Conservation (phyloP, 257 asterid species). For the Capsicum rhomboideum region DNA sequence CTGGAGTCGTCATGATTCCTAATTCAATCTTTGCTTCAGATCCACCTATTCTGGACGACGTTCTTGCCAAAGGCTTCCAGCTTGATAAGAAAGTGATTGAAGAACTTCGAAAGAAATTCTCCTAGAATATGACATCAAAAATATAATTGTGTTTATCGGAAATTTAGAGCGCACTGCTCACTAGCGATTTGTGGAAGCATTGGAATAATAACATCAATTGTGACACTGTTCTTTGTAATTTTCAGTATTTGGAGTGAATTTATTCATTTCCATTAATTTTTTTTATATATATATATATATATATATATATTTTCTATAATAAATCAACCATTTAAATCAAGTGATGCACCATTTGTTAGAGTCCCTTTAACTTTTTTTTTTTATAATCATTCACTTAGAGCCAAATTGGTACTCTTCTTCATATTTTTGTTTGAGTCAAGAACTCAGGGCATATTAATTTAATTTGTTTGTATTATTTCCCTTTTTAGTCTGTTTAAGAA, state of each 20-base stretch:
- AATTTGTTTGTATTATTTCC: no score
- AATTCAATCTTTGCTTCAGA: not conserved
- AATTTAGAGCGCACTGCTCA: not conserved
- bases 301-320: no score
- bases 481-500: no score
- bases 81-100: not conserved
- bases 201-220: not conserved
- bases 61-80: not conserved
- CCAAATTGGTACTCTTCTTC: no score
- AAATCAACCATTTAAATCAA: no score
- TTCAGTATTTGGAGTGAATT: not conserved
- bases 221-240: not conserved
- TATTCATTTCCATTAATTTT: no score
- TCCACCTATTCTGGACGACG: not conserved
- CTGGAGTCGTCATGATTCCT: slow-evolving; percentile 1
- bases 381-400: no score
- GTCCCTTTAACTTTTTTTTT: no score
- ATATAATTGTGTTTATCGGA: not conserved
- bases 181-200: not conserved
- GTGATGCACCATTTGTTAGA: no score
- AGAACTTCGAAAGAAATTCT: not conserved
- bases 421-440: no score
- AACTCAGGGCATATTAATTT: no score
- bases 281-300: no score
- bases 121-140: not conserved